Evolutionary conservation across 345 rosid genomes (phyloP).

Genomic region (Nasturtium officinale): DNA sequence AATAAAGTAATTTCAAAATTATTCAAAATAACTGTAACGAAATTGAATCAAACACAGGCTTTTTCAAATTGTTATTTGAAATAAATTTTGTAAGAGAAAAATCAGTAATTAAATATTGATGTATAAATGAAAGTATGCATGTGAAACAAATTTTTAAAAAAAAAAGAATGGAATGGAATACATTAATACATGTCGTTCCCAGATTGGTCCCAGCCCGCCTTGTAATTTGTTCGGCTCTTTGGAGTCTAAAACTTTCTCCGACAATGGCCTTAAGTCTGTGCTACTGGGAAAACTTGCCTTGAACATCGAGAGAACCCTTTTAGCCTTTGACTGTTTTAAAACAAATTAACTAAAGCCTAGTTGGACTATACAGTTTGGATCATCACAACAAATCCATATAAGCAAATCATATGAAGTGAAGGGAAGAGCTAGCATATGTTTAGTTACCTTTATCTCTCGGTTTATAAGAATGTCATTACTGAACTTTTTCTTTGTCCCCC

Average conservation of each 20-base stretch:
- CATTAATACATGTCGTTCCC: not conserved
- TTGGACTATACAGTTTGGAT: not conserved
- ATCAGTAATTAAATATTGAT: not conserved
- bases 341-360: not conserved
- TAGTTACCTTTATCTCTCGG: too few species aligned
- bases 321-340: not conserved
- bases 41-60: not conserved
- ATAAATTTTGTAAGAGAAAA: not conserved
- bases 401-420: too few species aligned
- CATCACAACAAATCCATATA: too few species aligned
- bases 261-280: not conserved
- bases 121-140: not conserved
- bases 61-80: not conserved
- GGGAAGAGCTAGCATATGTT: too few species aligned
- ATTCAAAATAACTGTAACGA: not conserved
- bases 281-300: too few species aligned
- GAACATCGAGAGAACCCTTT: not conserved
- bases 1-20: not conserved
- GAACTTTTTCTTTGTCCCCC: too few species aligned
- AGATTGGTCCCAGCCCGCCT: not conserved
- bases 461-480: too few species aligned
- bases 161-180: not conserved
- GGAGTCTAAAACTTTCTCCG: not conserved
- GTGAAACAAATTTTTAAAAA: too few species aligned
- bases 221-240: not conserved